Evolutionary conservation across 306 rosid genomes (phyloP), one percentile per base, ranked within the genome.

Genomic region (Glycine tomentella): DNA sequence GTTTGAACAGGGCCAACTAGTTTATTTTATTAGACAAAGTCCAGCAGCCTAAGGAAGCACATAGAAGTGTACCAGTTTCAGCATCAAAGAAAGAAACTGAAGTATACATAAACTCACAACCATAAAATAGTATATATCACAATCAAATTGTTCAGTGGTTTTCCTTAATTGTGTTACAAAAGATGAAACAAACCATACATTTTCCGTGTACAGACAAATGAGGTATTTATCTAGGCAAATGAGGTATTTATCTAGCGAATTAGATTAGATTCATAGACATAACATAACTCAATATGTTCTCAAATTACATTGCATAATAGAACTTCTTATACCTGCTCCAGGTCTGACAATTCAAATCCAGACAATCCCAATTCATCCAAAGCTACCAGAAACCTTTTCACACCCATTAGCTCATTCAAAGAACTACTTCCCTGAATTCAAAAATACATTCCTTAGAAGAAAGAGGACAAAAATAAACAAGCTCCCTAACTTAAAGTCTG

Each of bases 321-420:
- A 80, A 85, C 77, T 78, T 84, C 31, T 76, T 52, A 51, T 90
- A 95, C 99, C 98, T 93, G 90, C 86, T 93, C 91, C 20, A 95
- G 87, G 85, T 86, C 95, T 72, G 90, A 86, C 78, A 85, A 75
- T 81, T 91, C 91, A 88, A 95, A 91, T 73, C 93, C 87, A 34
- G 96, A 87, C 82, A 95, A 84, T 79, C 96, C 98, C 84, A 95
- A 64, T 78, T 90, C 96, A 87, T 93, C 85, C 88, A 95, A 69
- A 46, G 93, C 95, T 56, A 74, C 85, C 82, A 95, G 84, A 88
- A 95, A 93, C 87, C 85, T 90, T 86, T 84, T 79, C 13, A 91
- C 84, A 67, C 85, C 84, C 56, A 80, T 80, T 5, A 82, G 86
- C 81, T 84, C 87, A 55, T 84, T 58, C 70, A 48, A 9, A 12